Conservation (phyloP, 2,329 filamentous ascomycete genomes). For the Arthrinium phaeospermum region DNA sequence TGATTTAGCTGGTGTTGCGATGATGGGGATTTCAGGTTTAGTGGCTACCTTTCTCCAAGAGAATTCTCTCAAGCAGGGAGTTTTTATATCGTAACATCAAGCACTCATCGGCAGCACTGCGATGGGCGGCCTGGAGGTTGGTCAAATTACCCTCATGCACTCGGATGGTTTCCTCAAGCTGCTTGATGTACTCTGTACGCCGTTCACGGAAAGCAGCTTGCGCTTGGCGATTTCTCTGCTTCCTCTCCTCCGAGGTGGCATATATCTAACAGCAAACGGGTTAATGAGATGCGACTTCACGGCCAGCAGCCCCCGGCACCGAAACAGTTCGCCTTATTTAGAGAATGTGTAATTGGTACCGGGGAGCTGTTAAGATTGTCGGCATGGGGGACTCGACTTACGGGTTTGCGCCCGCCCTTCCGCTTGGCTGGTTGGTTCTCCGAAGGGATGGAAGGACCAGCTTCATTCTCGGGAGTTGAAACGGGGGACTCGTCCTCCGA, state of each 20-base stretch:
- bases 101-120: constrained; percentile 93
- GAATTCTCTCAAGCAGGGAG: constrained; percentile 90
- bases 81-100: constrained; percentile 99
- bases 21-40: background rate
- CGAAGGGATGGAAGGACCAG: constrained; percentile 47
- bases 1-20: constrained; percentile 4
- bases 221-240: constrained; percentile 95
- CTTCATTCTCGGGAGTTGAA: constrained; percentile 65
- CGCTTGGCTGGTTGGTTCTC: constrained; percentile 79
- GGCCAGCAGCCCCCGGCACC: background rate
- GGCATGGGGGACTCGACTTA: constrained; percentile 54
- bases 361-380: background rate
- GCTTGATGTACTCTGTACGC: constrained; percentile 98
- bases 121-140: constrained; percentile 90
- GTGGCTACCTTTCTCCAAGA: constrained; percentile 86
- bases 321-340: background rate
- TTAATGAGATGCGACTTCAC: background rate
- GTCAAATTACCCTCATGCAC: constrained; percentile 95
- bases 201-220: constrained; percentile 97
- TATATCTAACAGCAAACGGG: constrained; percentile 73
- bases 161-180: constrained; percentile 95
- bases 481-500: constrained; percentile 67
- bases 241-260: constrained; percentile 96
- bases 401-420: constrained; percentile 96
- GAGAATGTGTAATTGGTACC: background rate